Evolutionary conservation across 805 yeast genomes (phyloP).

Genomic region (Ogataea paradorogensis): DNA sequence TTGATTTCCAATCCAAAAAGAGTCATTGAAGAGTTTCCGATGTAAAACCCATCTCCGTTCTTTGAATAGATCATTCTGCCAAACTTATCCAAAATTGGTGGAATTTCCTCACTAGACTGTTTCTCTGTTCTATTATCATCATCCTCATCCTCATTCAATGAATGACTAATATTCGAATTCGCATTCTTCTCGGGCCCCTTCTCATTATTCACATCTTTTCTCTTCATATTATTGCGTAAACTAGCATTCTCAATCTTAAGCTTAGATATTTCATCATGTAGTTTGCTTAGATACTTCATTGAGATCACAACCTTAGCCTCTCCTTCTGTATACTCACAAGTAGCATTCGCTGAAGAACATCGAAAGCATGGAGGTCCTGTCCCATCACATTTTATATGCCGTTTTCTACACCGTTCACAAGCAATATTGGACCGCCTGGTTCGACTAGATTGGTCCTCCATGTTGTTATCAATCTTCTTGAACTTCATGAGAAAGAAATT

Average conservation of each 20-base stretch:
- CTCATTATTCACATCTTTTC: not conserved
- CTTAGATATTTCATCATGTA: slow-evolving; percentile 65
- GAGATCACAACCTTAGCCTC: slow-evolving; percentile 72
- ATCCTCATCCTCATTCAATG: slow-evolving; percentile 1
- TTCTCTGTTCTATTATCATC: slow-evolving; percentile 1
- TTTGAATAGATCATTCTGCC: slow-evolving; percentile 71
- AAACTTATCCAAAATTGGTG: slow-evolving; percentile 67
- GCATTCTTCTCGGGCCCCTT: not conserved
- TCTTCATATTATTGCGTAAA: slow-evolving; percentile 43
- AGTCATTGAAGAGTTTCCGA: slow-evolving; percentile 83
- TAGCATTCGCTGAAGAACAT: slow-evolving; percentile 52
- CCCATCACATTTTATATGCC: slow-evolving; percentile 77
- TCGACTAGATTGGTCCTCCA: slow-evolving; percentile 1
- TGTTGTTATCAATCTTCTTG: not conserved
- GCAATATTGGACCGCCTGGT: slow-evolving; percentile 29
- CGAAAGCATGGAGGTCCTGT: slow-evolving; percentile 64
- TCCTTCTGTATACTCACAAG: slow-evolving; percentile 70
- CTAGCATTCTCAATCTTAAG: slow-evolving; percentile 64
- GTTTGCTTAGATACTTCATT: slow-evolving; percentile 60
- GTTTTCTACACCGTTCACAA: slow-evolving; percentile 64
- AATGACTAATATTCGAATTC: slow-evolving; percentile 1
- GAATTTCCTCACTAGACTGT: slow-evolving; percentile 50
- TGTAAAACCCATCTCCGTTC: slow-evolving; percentile 72
- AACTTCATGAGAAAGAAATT: slow-evolving; percentile 1
- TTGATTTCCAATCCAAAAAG: slow-evolving; percentile 75